phyloP scores from a whole-genome alignment of 2,329 filamentous ascomycete genomes.

The Pezicula rhizophila region DNA sequence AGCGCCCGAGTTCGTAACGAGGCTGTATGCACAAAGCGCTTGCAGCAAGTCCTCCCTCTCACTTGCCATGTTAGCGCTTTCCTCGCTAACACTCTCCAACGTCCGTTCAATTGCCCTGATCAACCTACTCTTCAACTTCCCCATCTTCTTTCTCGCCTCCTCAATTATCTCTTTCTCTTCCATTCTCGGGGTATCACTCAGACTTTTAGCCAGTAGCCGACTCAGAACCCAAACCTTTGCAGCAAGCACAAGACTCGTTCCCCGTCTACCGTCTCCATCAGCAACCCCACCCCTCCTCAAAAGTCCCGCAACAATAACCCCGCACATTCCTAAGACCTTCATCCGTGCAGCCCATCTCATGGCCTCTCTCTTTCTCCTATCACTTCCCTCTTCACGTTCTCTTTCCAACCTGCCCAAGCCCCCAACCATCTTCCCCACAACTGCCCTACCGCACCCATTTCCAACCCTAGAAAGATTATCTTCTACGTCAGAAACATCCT shows the following conservation, averaged over 20 bases:
- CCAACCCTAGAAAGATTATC: conserved; percentile 66
- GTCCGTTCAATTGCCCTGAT: conserved; percentile 64
- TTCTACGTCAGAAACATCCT: conserved; percentile 70
- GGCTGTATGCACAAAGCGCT: conserved; percentile 73
- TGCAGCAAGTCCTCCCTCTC: conserved; percentile 54
- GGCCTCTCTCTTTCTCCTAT: conserved; percentile 19
- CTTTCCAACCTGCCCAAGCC: conserved; percentile 46
- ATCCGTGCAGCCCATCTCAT: conserved; percentile 33
- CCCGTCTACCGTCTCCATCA: conserved; percentile 13
- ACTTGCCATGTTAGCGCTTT: conserved; percentile 30
- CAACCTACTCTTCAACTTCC: conserved; percentile 55
- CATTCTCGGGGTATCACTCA: conserved; percentile 47
- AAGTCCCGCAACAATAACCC: conserved; percentile 41
- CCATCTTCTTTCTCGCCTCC: conserved; percentile 57
- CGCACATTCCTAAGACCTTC: conserved; percentile 47
- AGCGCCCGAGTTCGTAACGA: conserved; percentile 73
- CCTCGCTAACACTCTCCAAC: conserved; percentile 51
- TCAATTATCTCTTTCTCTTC: conserved; percentile 39
- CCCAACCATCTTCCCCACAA: conserved; percentile 59
- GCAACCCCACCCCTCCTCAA: conserved; percentile 33
- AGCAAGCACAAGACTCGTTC: conserved; percentile 45
- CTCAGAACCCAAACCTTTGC: conserved; percentile 73
- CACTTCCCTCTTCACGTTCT: conserved; percentile 19
- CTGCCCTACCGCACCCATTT: conserved; percentile 66
- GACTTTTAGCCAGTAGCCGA: conserved; percentile 66